Evolutionary conservation across 306 rosid genomes (phyloP), one percentile per base, ranked within the genome.

Genomic region (Phaseolus lunatus): DNA sequence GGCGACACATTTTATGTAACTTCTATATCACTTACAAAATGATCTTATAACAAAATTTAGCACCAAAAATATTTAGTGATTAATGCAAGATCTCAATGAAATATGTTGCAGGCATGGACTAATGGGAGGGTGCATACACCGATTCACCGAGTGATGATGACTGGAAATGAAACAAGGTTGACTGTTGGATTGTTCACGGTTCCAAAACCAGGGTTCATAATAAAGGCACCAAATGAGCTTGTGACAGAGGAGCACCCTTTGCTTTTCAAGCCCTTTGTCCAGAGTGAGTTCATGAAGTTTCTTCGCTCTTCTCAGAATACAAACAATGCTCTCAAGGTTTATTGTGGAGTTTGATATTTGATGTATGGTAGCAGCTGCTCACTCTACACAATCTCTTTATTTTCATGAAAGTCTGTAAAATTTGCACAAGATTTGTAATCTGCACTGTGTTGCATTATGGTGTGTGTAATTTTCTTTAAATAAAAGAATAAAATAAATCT

Each of bases 181-280:
- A 79, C 91, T 0, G 19, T 75, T 3, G 96, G 88, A 47, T 22
- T 90, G 50, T 90, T 87, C 59, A 80, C 93, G 7, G 35, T 84
- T 23, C 85, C 93, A 44, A 87, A 84, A 26, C 71, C 73, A 80
- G 91, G 92, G 13, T 64, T 68, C 75, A 70, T 71, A 11, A 37
- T 88, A 33, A 65, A 86, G 67, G 86, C 96, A 54, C 91, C 91
- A 3, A 77, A 85, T 12, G 92, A 86, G 82, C 74, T 88, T 11
- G 93, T 87, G 27, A 89, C 89, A 54, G 91, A 90, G 67, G 83
- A 82, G 2, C 84, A 87, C 73, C 96, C 93, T 62, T 63, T 90
- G 70, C 82, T 80, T 23, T 90, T 80, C 48, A 86, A 82, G 76
- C 91, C 96, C 64, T 88, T 67, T 78, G 89, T 80, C 44, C 86